phyloP scores from a whole-genome alignment of 208 protist species.

The Acanthamoeba divionensis region DNA sequence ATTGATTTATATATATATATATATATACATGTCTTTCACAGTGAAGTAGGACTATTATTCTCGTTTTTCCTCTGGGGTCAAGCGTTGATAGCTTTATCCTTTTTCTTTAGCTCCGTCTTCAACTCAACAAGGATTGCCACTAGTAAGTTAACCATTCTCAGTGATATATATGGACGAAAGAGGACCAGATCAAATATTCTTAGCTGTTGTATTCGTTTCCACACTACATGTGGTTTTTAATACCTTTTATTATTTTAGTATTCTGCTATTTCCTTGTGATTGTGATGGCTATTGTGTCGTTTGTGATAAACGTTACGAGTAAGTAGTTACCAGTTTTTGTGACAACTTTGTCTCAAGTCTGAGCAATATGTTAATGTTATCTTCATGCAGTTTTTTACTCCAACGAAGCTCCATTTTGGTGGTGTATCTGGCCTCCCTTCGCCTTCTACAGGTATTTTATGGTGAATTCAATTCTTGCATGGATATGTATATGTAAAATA shows the following conservation, averaged over 20 bases:
- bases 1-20: background rate
- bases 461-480: background rate
- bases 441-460: background rate
- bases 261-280: slow-evolving; percentile 54
- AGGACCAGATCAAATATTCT: background rate
- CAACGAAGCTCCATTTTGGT: background rate
- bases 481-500: background rate
- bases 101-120: slow-evolving; percentile 27
- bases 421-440: slow-evolving; percentile 38
- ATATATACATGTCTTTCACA: background rate
- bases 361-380: background rate
- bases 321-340: background rate
- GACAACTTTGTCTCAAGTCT: background rate
- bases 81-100: background rate
- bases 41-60: background rate
- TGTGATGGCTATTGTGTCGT: slow-evolving; percentile 14
- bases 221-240: background rate
- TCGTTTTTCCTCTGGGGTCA: slow-evolving; percentile 51
- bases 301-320: slow-evolving; percentile 37
- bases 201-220: background rate
- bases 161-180: background rate
- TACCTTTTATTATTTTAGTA: background rate
- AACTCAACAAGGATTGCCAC: slow-evolving; percentile 41
- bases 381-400: background rate
- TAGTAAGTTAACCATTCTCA: background rate